Conservation (phyloP, 169 alveolate species). For the Perkinsus olseni region DNA sequence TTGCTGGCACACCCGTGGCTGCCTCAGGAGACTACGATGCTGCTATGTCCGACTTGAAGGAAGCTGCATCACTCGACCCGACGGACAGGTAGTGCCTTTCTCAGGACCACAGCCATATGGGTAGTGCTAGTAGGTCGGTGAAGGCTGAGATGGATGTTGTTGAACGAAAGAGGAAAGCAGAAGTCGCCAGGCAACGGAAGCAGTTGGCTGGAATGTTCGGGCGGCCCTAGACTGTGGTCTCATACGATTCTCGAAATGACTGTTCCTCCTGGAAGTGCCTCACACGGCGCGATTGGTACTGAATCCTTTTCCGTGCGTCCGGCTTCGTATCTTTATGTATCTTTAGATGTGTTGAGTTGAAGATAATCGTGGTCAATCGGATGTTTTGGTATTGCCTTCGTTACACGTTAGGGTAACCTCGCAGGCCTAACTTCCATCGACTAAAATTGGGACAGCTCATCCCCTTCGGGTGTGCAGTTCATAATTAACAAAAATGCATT, state of each 20-base stretch:
- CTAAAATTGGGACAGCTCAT: too few relatives aligned
- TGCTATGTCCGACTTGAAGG: background rate
- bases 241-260: too few relatives aligned
- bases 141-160: background rate
- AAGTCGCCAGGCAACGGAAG: background rate
- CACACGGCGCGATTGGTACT: too few relatives aligned
- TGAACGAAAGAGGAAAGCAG: background rate
- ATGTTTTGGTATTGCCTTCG: too few relatives aligned
- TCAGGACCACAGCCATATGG: too few relatives aligned
- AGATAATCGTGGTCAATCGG: background rate
- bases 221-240: background rate
- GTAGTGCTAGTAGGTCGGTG: background rate
- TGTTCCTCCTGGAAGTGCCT: too few relatives aligned
- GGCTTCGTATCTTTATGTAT: background rate
- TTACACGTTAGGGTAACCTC: too few relatives aligned
- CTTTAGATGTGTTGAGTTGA: background rate
- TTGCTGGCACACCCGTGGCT: too few relatives aligned
- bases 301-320: too few relatives aligned
- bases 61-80: background rate
- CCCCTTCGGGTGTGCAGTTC: background rate
- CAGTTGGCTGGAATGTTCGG: background rate
- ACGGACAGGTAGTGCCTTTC: background rate
- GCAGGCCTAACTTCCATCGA: too few relatives aligned
- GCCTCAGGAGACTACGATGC: background rate
- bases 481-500: slow-evolving; percentile 31